phyloP scores from a whole-genome alignment of 495 filamentous ascomycete species.

The Lophiotrema nucula region DNA sequence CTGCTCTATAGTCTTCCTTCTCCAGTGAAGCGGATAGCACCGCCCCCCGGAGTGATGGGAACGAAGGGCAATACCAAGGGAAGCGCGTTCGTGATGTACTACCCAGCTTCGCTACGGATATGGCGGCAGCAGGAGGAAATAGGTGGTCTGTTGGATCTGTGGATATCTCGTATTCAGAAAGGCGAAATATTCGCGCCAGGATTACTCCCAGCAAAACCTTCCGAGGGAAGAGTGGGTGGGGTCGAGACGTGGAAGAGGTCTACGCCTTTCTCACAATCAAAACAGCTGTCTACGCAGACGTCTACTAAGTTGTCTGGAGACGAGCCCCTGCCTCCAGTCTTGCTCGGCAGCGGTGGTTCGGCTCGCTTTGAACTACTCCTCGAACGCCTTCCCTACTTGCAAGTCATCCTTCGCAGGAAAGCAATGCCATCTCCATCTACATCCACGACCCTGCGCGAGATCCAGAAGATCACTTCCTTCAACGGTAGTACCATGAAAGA shows the following conservation, averaged over 20 bases:
- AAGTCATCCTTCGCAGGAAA: slow-evolving; percentile 51
- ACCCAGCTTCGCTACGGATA: slow-evolving; percentile 72
- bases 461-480: slow-evolving; percentile 70
- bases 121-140: slow-evolving; percentile 79
- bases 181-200: slow-evolving; percentile 19
- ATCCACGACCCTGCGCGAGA: slow-evolving; percentile 45
- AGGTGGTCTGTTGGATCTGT: slow-evolving; percentile 65
- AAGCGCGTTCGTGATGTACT: slow-evolving; percentile 81
- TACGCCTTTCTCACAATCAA: slow-evolving; percentile 15
- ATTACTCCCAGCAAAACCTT: not conserved
- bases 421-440: slow-evolving; percentile 30
- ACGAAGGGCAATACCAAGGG: slow-evolving; percentile 42
- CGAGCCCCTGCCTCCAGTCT: slow-evolving; percentile 38
- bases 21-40: slow-evolving; percentile 67
- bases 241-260: slow-evolving; percentile 39
- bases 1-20: slow-evolving; percentile 77
- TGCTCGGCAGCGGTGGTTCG: slow-evolving; percentile 54
- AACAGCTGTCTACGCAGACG: not conserved
- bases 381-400: slow-evolving; percentile 81
- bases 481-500: slow-evolving; percentile 47
- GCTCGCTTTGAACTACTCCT: slow-evolving; percentile 73
- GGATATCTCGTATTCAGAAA: slow-evolving; percentile 50
- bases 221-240: slow-evolving; percentile 13
- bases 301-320: not conserved
- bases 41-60: slow-evolving; percentile 40